Percentiles rank a stretch among this genome's conserved stretches.
These are phyloP conservation scores for Lepidium didymum DNA, from an alignment of 345 rosid species.

Conservation along the genomic window DNA sequence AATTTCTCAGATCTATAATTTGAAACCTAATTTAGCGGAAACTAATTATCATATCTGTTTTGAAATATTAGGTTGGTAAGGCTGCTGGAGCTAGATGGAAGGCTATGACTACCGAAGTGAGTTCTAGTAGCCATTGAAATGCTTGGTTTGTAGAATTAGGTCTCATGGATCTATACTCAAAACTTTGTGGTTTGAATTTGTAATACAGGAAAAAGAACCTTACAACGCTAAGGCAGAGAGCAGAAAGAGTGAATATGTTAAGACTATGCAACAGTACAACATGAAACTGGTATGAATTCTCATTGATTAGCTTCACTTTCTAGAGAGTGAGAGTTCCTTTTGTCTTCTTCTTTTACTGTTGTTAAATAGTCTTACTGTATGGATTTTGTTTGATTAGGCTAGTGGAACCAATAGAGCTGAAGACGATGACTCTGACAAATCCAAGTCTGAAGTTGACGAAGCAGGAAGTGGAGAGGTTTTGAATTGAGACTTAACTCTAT, in stretches of 20 bases:
- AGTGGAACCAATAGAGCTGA: slow-evolving; percentile 41
- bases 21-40: not conserved
- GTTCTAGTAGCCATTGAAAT: slow-evolving; percentile 14
- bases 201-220: slow-evolving; percentile 62
- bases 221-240: slow-evolving; percentile 46
- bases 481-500: not conserved
- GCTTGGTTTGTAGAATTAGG: not conserved
- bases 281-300: slow-evolving; percentile 39
- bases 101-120: slow-evolving; percentile 52
- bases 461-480: slow-evolving; percentile 56
- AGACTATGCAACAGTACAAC: slow-evolving; percentile 58
- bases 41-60: not conserved
- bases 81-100: slow-evolving; percentile 86
- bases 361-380: not conserved
- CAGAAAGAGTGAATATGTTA: slow-evolving; percentile 57
- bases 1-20: slow-evolving; percentile 8
- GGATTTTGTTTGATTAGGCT: slow-evolving; percentile 30
- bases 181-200: not conserved
- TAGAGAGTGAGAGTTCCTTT: not conserved
- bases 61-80: slow-evolving; percentile 53
- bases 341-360: not conserved
- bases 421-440: slow-evolving; percentile 69
- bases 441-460: slow-evolving; percentile 71
- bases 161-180: not conserved
- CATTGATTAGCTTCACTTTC: not conserved